These are phyloP conservation scores for Talaromyces liani DNA, from an alignment of 495 filamentous ascomycete genomes.

Conservation along the genomic window DNA sequence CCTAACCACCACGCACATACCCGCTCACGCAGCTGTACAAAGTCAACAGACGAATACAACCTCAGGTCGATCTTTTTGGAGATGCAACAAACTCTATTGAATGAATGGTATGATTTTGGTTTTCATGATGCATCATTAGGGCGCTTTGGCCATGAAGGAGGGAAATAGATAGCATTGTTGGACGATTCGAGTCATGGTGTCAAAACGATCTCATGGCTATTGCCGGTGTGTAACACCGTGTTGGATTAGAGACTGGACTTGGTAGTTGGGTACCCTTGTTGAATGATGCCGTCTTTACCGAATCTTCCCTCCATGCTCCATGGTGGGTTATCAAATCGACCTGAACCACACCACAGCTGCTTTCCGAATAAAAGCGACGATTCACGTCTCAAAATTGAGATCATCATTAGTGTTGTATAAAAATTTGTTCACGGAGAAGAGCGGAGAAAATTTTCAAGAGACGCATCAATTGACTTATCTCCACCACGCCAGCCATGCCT, in stretches of 20 bases:
- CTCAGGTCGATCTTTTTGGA: slow-evolving; percentile 2
- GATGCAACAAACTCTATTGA: slow-evolving; percentile 5
- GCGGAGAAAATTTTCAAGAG: not conserved
- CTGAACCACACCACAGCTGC: not conserved
- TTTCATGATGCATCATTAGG: not conserved
- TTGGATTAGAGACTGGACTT: not conserved
- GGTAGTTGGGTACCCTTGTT: not conserved
- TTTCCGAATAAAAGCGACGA: not conserved
- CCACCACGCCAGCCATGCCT: not conserved
- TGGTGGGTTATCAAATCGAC: not conserved
- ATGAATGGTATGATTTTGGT: not conserved
- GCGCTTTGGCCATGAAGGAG: not conserved
- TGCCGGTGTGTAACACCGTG: not conserved
- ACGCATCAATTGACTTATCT: not conserved
- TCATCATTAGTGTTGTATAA: not conserved
- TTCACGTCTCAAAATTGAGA: not conserved
- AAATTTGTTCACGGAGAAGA: not conserved
- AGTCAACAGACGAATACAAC: not conserved
- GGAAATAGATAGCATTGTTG: not conserved
- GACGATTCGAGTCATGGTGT: not conserved
- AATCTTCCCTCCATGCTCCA: not conserved
- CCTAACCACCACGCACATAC: not conserved
- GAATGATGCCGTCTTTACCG: not conserved
- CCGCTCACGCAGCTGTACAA: not conserved
- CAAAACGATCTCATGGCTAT: not conserved